Evolutionary conservation across 768 basidiomycete species (phyloP), one percentile per base, ranked within the genome.

Genomic region (Strobilomyces echinocephalus): DNA sequence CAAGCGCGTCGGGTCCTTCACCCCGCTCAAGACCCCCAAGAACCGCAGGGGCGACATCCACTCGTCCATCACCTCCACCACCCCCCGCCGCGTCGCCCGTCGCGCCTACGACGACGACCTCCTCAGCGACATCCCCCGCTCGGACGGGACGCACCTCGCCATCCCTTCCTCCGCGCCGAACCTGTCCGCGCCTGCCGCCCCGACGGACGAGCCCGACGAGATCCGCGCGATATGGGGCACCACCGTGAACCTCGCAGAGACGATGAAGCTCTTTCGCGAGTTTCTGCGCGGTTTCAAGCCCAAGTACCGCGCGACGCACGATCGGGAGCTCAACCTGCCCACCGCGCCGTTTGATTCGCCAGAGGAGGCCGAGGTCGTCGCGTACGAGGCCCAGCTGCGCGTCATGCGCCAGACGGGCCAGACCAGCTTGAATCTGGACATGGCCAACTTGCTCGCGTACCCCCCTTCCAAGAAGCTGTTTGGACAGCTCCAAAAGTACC

Each of bases 211-310:
- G 50, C 87, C 86, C 0, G 89, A 90, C 52, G 90, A 90, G 60
- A 88, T 92, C 47, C 80, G 90, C 50, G 93, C 92, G 21, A 91
- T 99, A 56, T 99, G 97, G 95, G 97, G 97, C 30, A 99, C 97
- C 0, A 95, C 91, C 2, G 94, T 99, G 62, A 89, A 91, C 59
- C 78, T 99, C 26, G 79, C 84, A 4, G 89, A 95, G 68, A 88
- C 90, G 12, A 97, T 97, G 90, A 87, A 85, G 62, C 71, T 87
- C 18, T 98, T 97, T 74, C 81, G 84, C 48, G 85, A 88, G 35
- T 97, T 97, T 69, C 72, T 99, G 52, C 84, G 81, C 45, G 88
- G 91, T 0, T 99, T 97, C 80, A 97, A 97, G 66, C 82, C 83
- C 43, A 97, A 95, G 68, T 95, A 95, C 59, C 84, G 94, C 20